Base-by-base conservation (phyloP, 306 rosid genomes). In the Sicyos baderoa region DNA sequence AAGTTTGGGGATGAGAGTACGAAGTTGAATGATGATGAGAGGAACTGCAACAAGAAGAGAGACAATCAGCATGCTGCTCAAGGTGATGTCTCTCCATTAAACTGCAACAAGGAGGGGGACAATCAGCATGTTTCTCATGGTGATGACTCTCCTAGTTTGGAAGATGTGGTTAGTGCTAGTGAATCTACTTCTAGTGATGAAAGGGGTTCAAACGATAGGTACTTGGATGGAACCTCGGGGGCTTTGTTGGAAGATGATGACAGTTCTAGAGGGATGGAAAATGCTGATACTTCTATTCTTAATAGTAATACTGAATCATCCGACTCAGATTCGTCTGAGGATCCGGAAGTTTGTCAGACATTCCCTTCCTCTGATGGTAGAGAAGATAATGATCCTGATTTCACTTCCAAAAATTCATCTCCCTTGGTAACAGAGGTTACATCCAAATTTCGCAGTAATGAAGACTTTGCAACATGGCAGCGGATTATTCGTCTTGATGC, bases 401-500 rank as follows among this genome's bases (percentile, higher is more conserved):
- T n/a, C n/a, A n/a, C n/a, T n/a, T n/a, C n/a, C n/a, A n/a, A n/a
- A n/a, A n/a, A n/a, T n/a, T 82, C 82, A 78, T 82, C 93, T 81
- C 91, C 92, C 70, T 72, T 75, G 4, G 76, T 64, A 64, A 63
- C 80, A 18, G 77, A 84, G 54, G 81, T 51, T 71, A 68, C 86
- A 7, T 75, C 91, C 74, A 90, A 79, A 59, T 74, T 64, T 58
- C 81, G 59, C 61, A 80, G 68, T 19, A 73, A 71, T 66, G 99
- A 94, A 78, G 99, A 94, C 76, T 94, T 88, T 71, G 72, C 83
- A 76, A 88, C 99, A 23, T 94, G 99, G 99, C 96, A 86, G 76
- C 84, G 97, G 75, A 94, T 94, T 78, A 94, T 94, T 72, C 86
- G 99, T 60, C 97, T 94, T 68, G 99, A 94, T 83, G 97, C 99